phyloP scores from a whole-genome alignment of 805 yeast genomes.

The Zygotorulaspora chibaensis region DNA sequence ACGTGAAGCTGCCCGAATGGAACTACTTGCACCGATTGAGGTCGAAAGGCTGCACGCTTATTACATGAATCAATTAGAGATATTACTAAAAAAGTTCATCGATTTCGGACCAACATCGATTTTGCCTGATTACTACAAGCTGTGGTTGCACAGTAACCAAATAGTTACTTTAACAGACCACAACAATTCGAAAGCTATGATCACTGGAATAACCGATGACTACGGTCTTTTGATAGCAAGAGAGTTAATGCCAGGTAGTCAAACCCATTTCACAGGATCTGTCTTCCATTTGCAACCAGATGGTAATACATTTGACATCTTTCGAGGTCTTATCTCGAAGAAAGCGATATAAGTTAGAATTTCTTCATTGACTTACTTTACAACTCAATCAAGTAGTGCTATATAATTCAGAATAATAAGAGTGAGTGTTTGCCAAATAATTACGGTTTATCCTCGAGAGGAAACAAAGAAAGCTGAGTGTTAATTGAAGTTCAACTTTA shows the following conservation, averaged over 20 bases:
- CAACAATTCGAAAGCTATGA: slow-evolving; percentile 51
- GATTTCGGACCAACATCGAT: slow-evolving; percentile 64
- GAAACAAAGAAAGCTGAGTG: neutral
- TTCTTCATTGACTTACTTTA: no score
- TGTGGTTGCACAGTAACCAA: slow-evolving; percentile 84
- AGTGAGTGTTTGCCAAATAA: neutral
- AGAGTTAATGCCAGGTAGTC: slow-evolving; percentile 46
- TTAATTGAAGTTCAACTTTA: neutral
- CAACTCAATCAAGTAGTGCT: neutral
- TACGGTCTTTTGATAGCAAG: slow-evolving; percentile 79
- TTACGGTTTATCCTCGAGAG: neutral
- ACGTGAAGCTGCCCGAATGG: slow-evolving; percentile 41
- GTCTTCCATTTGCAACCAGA: slow-evolving; percentile 83
- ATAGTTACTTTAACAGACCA: slow-evolving; percentile 61
- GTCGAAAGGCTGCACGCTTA: slow-evolving; percentile 50
- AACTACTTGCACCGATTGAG: slow-evolving; percentile 43
- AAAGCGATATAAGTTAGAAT: slow-evolving; percentile 34
- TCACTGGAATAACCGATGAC: slow-evolving; percentile 78
- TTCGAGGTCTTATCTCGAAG: slow-evolving; percentile 76
- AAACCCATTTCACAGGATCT: slow-evolving; percentile 48
- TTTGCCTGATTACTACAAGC: slow-evolving; percentile 63
- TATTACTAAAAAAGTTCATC: slow-evolving; percentile 54
- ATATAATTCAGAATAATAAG: neutral
- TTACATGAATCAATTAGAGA: slow-evolving; percentile 60
- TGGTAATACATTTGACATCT: slow-evolving; percentile 95